phyloP scores from a whole-genome alignment of 139 green algal species.

The Marvania coccoides region DNA sequence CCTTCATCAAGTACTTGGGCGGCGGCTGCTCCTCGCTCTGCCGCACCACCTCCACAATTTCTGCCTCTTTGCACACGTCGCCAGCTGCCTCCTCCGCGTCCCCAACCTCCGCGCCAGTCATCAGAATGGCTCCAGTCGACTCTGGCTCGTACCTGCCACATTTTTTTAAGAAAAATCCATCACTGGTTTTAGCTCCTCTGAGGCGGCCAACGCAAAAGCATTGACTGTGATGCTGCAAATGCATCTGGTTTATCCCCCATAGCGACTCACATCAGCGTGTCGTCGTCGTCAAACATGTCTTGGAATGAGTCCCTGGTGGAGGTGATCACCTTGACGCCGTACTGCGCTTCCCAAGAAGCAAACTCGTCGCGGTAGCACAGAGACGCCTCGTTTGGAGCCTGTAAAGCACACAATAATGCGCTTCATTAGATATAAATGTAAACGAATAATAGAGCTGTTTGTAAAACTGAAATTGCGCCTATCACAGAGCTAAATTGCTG shows the following conservation, averaged over 20 bases:
- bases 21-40: constrained; percentile 29
- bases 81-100: constrained; percentile 43
- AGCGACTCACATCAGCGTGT: constrained; percentile 46
- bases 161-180: neutral
- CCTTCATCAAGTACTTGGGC: constrained; percentile 26
- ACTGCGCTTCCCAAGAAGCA: constrained; percentile 39
- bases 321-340: constrained; percentile 38
- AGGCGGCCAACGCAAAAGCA: neutral
- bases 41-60: constrained; percentile 46
- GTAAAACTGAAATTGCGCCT: too few relatives aligned
- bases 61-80: constrained; percentile 59
- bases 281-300: constrained; percentile 79
- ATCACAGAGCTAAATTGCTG: too few relatives aligned
- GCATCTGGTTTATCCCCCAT: too few relatives aligned
- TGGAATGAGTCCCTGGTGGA: constrained; percentile 44
- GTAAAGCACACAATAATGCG: too few relatives aligned
- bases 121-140: constrained; percentile 63
- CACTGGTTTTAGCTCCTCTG: too few relatives aligned
- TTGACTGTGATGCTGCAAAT: neutral
- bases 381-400: constrained; percentile 53
- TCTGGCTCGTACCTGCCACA: constrained; percentile 58
- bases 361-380: constrained; percentile 49
- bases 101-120: constrained; percentile 63
- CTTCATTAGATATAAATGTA: too few relatives aligned
- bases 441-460: too few relatives aligned